Evolutionary conservation across 345 rosid species (phyloP).

Genomic region (Gossypium anomalum): DNA sequence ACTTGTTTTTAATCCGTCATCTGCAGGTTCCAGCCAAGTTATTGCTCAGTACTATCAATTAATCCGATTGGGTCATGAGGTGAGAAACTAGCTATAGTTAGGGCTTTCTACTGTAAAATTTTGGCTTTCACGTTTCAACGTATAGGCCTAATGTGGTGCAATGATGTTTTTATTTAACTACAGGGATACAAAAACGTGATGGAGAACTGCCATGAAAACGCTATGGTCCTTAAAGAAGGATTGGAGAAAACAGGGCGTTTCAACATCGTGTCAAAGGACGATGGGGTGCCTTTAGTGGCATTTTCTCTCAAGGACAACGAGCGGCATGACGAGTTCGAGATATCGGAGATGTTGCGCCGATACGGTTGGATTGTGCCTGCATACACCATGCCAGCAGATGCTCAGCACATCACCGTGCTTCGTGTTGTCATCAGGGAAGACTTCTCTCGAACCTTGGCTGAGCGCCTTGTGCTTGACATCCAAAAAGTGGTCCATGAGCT

Average conservation of each 20-base stretch:
- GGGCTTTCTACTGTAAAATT: background rate
- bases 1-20: background rate
- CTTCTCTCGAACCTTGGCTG: conserved; percentile 85
- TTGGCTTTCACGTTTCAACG: background rate
- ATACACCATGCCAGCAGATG: conserved; percentile 88
- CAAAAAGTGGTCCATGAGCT: conserved; percentile 73
- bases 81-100: conserved; percentile 19
- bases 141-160: background rate
- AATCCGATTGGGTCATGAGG: conserved; percentile 81
- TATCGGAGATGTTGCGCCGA: conserved; percentile 74
- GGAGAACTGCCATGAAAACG: conserved; percentile 85
- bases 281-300: conserved; percentile 85
- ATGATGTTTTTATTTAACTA: background rate
- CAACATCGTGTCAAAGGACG: conserved; percentile 77
- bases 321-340: conserved; percentile 65
- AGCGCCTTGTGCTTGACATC: conserved; percentile 76
- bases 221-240: conserved; percentile 64
- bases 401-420: conserved; percentile 81
- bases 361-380: conserved; percentile 95
- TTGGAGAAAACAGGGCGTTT: conserved; percentile 69
- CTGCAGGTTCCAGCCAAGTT: conserved; percentile 68
- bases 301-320: conserved; percentile 76
- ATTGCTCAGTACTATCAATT: conserved; percentile 91
- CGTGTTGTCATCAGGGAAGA: conserved; percentile 91
- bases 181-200: conserved; percentile 84